These are phyloP conservation scores for Zygoascus biomembranicola DNA, from an alignment of 805 yeast species.

Conservation along the genomic window DNA sequence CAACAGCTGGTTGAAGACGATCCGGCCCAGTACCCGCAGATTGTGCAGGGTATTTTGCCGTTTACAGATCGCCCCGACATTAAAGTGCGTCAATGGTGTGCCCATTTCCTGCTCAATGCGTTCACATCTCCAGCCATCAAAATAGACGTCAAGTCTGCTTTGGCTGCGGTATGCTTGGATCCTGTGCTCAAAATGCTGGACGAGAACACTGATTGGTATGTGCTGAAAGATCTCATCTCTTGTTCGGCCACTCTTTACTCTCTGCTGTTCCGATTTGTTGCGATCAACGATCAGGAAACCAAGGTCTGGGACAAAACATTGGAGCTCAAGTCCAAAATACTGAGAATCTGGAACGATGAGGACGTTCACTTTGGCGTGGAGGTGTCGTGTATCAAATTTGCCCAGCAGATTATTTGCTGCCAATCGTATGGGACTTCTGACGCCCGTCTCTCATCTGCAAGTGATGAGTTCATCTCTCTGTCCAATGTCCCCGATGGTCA, in stretches of 20 bases:
- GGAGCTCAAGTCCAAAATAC: constrained; percentile 48
- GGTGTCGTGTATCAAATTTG: constrained; percentile 65
- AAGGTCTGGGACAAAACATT: constrained; percentile 49
- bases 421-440: constrained; percentile 39
- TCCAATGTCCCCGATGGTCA: constrained; percentile 49
- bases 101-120: constrained; percentile 31
- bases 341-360: constrained; percentile 47
- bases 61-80: constrained; percentile 28
- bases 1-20: constrained; percentile 27
- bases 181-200: constrained; percentile 20
- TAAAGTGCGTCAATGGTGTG: constrained; percentile 29
- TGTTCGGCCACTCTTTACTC: constrained; percentile 40
- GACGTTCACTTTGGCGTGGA: constrained; percentile 40
- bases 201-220: constrained; percentile 18
- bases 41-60: constrained; percentile 30
- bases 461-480: constrained; percentile 37
- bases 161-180: constrained; percentile 25
- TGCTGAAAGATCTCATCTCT: constrained; percentile 33
- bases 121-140: constrained; percentile 24
- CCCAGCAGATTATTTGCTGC: constrained; percentile 48
- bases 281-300: constrained; percentile 30
- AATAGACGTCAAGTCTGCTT: constrained; percentile 15
- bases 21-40: constrained; percentile 29
- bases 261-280: constrained; percentile 36
- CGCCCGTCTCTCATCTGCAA: constrained; percentile 20